A percentile compares a stretch with the other conserved stretches of the same genome.
These are phyloP conservation scores for Aspergillus terreus DNA, from an alignment of 2,329 filamentous ascomycete genomes.

Conservation along the genomic window DNA sequence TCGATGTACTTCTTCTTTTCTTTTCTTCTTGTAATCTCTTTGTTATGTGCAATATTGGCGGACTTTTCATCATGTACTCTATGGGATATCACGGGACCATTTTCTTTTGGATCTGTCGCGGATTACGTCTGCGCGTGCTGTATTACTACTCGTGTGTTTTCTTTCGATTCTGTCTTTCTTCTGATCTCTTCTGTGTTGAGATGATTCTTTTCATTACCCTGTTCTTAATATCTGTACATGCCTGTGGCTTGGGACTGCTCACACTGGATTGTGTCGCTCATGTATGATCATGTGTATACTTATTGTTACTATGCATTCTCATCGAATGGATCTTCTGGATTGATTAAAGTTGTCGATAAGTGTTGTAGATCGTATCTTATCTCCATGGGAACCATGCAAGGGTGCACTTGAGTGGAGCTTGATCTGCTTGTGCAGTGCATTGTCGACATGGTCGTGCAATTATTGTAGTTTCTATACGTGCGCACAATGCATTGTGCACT, in stretches of 20 bases:
- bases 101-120: neutral
- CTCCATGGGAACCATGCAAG: neutral
- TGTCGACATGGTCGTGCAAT: too few species aligned
- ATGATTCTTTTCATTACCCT: neutral
- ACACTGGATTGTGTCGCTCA: neutral
- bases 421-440: neutral
- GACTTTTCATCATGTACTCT: constrained; percentile 5
- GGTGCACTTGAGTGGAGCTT: neutral
- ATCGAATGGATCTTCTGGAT: neutral
- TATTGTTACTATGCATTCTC: neutral
- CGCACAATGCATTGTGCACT: neutral
- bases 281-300: neutral
- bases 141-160: neutral
- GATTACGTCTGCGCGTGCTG: neutral
- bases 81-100: constrained; percentile 2
- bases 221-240: neutral
- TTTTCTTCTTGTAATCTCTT: neutral
- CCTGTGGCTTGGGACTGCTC: neutral
- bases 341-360: neutral
- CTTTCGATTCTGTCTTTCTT: neutral
- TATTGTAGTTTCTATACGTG: too few species aligned
- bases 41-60: constrained; percentile 2
- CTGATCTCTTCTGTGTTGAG: neutral
- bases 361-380: neutral
- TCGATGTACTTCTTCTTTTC: neutral